Evolutionary conservation across 2,329 filamentous ascomycete species (phyloP).

Genomic region (Exophiala bonariae): DNA sequence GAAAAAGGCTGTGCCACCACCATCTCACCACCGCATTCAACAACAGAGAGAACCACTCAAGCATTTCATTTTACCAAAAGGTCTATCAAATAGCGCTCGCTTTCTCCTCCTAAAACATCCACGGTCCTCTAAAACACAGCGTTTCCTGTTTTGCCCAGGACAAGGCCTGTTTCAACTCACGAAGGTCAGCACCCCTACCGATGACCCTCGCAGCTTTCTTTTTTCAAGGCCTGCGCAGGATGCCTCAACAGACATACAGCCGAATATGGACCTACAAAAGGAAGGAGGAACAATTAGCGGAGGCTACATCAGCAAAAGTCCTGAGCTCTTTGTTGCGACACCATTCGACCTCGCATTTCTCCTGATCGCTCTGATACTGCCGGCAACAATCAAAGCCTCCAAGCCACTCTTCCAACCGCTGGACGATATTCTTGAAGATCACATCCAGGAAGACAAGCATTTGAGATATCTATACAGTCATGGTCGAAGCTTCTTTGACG

Average conservation of each 20-base stretch:
- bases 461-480: constrained; percentile 42
- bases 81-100: constrained; percentile 52
- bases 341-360: constrained; percentile 83
- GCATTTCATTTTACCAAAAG: constrained; percentile 59
- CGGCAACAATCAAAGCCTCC: constrained; percentile 44
- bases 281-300: constrained; percentile 13
- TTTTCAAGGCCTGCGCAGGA: constrained; percentile 35
- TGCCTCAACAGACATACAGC: constrained; percentile 20
- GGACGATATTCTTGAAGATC: constrained; percentile 50
- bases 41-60: constrained; percentile 42
- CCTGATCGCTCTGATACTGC: constrained; percentile 68
- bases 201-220: constrained; percentile 56
- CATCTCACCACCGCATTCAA: constrained; percentile 7
- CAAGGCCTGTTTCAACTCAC: constrained; percentile 64
- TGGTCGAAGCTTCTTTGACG: constrained; percentile 53
- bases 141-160: constrained; percentile 61
- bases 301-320: constrained; percentile 63
- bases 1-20: constrained; percentile 15
- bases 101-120: constrained; percentile 59
- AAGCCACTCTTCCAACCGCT: constrained; percentile 48
- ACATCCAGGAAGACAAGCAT: constrained; percentile 42
- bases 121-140: constrained; percentile 45
- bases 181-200: constrained; percentile 52
- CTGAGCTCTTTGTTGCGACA: constrained; percentile 81
- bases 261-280: constrained; percentile 4